Percentiles rank a stretch among this genome's conserved stretches.
These are phyloP conservation scores for Eucalyptus pauciflora DNA, from an alignment of 345 rosid species.

Conservation along the genomic window DNA sequence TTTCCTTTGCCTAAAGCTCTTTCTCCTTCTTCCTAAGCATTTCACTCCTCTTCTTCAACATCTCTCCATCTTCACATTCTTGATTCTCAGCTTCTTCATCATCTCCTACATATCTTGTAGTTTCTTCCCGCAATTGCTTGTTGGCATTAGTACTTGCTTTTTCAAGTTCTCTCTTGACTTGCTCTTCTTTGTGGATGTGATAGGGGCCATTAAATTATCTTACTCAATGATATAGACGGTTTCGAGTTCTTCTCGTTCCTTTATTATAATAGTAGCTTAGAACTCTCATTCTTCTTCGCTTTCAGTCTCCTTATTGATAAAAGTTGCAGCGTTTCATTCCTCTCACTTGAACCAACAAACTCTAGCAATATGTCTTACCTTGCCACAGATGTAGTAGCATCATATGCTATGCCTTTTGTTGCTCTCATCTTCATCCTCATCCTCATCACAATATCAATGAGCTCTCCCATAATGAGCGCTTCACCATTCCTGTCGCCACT, in stretches of 20 bases:
- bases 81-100: constrained; percentile 36
- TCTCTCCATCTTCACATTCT: constrained; percentile 59
- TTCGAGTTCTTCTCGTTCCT: not conserved
- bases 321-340: not conserved
- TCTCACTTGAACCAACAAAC: not conserved
- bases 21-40: constrained; percentile 62
- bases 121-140: constrained; percentile 31
- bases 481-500: not conserved
- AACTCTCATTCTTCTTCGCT: not conserved
- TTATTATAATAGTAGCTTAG: not conserved
- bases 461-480: not conserved
- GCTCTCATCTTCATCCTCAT: not conserved
- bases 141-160: not conserved
- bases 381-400: not conserved
- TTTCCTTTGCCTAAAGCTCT: constrained; percentile 48
- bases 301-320: not conserved
- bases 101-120: constrained; percentile 55
- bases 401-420: not conserved
- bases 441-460: not conserved
- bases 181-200: constrained; percentile 22
- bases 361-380: not conserved
- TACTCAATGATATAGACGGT: not conserved
- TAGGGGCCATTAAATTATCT: not conserved
- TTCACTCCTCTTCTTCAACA: constrained; percentile 62
- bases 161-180: constrained; percentile 12